A percentile compares a stretch with the other conserved stretches of the same genome.
Evolutionary conservation across 2,329 filamentous ascomycete genomes (phyloP).

Genomic region (Talaromyces piceae): DNA sequence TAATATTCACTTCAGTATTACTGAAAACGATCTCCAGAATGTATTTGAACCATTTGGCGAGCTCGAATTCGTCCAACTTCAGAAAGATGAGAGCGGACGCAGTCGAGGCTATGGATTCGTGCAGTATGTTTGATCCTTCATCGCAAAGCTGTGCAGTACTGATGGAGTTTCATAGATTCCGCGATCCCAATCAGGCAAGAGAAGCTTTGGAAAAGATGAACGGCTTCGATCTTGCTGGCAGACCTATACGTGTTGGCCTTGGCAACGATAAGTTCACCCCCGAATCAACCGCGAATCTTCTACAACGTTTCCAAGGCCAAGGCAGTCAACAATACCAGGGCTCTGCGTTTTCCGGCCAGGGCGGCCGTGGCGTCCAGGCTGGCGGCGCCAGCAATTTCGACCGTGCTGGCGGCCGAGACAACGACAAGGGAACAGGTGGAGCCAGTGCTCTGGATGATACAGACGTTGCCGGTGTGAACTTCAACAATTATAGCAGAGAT

Average conservation of each 20-base stretch:
- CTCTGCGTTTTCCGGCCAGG: slow-evolving; percentile 83
- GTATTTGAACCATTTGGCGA: slow-evolving; percentile 98
- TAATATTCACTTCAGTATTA: slow-evolving; percentile 99
- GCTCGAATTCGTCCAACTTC: slow-evolving; percentile 93
- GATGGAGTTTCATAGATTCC: slow-evolving; percentile 58
- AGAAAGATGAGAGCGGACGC: slow-evolving; percentile 86
- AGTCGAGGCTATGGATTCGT: slow-evolving; percentile 98
- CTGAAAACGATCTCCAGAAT: slow-evolving; percentile 87
- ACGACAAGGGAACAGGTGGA: slow-evolving; percentile 77
- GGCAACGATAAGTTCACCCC: slow-evolving; percentile 99
- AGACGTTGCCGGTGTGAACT: slow-evolving; percentile 96
- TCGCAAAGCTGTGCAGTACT: too few relatives aligned
- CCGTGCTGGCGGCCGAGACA: slow-evolving; percentile 78
- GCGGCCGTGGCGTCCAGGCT: slow-evolving; percentile 75
- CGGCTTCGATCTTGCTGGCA: slow-evolving; percentile 93
- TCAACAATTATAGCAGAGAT: slow-evolving; percentile 98
- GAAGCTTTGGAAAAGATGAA: slow-evolving; percentile 99
- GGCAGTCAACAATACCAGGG: slow-evolving; percentile 67
- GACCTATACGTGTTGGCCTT: slow-evolving; percentile 95
- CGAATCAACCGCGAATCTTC: slow-evolving; percentile 85
- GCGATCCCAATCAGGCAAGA: slow-evolving; percentile 81
- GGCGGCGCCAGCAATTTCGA: slow-evolving; percentile 74
- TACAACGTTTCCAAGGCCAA: slow-evolving; percentile 85
- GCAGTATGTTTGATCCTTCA: slow-evolving; percentile 64
- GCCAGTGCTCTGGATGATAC: slow-evolving; percentile 95